Conservation (phyloP, 495 filamentous ascomycete genomes). For the Penicillium maclennaniae region DNA sequence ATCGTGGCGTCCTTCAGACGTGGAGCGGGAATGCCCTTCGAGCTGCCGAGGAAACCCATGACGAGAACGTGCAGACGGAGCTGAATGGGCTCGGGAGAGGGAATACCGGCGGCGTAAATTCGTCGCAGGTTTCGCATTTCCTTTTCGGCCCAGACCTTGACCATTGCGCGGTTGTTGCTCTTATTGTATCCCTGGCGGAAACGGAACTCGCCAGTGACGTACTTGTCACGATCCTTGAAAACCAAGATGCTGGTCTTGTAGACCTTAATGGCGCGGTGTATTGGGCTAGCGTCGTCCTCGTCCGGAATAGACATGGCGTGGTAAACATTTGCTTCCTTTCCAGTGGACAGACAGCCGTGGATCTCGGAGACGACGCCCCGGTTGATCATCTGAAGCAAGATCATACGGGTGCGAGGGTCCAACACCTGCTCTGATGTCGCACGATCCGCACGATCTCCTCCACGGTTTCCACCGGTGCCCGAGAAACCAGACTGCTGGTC, state of each 20-base stretch:
- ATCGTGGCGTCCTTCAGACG: slow-evolving; percentile 73
- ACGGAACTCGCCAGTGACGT: slow-evolving; percentile 87
- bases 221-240: slow-evolving; percentile 95
- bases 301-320: slow-evolving; percentile 59
- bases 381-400: slow-evolving; percentile 92
- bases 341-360: slow-evolving; percentile 88
- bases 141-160: slow-evolving; percentile 97
- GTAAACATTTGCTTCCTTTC: slow-evolving; percentile 98
- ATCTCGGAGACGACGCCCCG: slow-evolving; percentile 74
- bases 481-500: slow-evolving; percentile 53
- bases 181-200: slow-evolving; percentile 84
- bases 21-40: slow-evolving; percentile 80
- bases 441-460: slow-evolving; percentile 78
- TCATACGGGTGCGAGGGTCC: slow-evolving; percentile 91
- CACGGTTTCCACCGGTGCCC: slow-evolving; percentile 44
- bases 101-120: slow-evolving; percentile 76
- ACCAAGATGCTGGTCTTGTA: slow-evolving; percentile 96
- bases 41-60: slow-evolving; percentile 89
- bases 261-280: slow-evolving; percentile 87
- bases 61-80: slow-evolving; percentile 87
- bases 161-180: slow-evolving; percentile 88
- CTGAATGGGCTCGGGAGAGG: slow-evolving; percentile 82
- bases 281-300: slow-evolving; percentile 36
- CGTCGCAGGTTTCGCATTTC: slow-evolving; percentile 92
- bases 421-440: slow-evolving; percentile 92